Percentiles rank a stretch among this genome's conserved stretches.
Evolutionary conservation across 2,329 filamentous ascomycete genomes (phyloP).

Genomic region (Pyricularia sp.): DNA sequence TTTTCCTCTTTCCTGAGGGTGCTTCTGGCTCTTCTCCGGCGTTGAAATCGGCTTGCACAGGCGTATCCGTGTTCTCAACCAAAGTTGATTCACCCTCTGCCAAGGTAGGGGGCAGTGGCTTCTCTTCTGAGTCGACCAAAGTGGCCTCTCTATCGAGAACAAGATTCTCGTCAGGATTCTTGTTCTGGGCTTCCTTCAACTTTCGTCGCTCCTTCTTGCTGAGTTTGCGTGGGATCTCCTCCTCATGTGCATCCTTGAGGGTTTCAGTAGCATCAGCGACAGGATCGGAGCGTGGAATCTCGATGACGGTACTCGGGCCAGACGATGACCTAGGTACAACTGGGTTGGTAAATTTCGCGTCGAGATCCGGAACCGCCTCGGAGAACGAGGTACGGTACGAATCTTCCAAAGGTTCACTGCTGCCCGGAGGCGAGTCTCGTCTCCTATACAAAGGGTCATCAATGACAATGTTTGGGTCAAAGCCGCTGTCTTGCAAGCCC

Average conservation of each 20-base stretch:
- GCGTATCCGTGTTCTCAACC: conserved; percentile 1
- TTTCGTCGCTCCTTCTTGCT: conserved; percentile 15
- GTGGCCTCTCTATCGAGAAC: not conserved
- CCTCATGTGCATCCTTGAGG: not conserved
- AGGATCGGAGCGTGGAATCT: not conserved
- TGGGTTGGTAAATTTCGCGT: conserved; percentile 21
- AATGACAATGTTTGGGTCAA: conserved; percentile 58
- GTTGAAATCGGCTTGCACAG: not conserved
- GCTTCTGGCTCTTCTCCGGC: not conserved
- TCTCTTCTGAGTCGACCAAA: not conserved
- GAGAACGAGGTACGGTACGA: conserved; percentile 36
- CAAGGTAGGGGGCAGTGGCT: not conserved
- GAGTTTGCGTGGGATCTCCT: conserved; percentile 8
- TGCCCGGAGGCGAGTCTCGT: conserved; percentile 50
- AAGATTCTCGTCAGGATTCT: not conserved
- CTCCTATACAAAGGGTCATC: conserved; percentile 50
- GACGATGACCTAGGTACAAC: not conserved
- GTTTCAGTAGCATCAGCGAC: not conserved
- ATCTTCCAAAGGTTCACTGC: conserved; percentile 27
- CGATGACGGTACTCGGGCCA: not conserved
- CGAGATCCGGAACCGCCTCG: conserved; percentile 20
- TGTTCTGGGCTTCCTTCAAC: not conserved
- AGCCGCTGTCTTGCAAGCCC: conserved; percentile 54
- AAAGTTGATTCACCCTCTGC: conserved; percentile 3
- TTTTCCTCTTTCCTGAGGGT: not conserved